Base-by-base conservation (phyloP, 495 filamentous ascomycete genomes). In the Staphylotrichum longicolle region DNA sequence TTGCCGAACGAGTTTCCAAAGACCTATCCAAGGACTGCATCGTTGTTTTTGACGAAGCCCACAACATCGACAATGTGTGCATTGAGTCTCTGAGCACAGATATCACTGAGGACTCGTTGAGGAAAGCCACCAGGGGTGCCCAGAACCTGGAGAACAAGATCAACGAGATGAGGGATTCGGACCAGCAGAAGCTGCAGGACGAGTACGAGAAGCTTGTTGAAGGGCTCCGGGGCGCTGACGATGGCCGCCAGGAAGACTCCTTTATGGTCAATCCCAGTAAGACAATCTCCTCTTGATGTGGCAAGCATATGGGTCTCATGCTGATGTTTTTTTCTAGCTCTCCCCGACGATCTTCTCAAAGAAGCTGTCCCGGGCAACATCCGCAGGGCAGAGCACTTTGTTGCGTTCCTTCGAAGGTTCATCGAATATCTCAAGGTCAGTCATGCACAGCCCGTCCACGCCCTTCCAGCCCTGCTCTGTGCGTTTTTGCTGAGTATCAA, bases 41-140 rank as follows among this genome's bases (percentile, higher is more conserved):
- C 34, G 90, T 99, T 14, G 95, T 99, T 12, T 99, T 99, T 66
- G 94, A 99, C 70, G 94, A 99, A 68, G 94, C 94, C 20, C 94
- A 99, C 74, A 99, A 99, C 63, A 99, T 99, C 67, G 94, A 99
- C 80, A 99, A 99, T 72, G 94, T 99, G 54, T 98, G 95, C 72
- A 99, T 99, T 63, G 94, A 99, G 67, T 96, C 94, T 11, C 80
- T 97, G 27, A 97, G 93, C 68, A 96, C 96, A 34, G 94, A 99
- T 72, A 80, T 99, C 37, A 97, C 91, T 0, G 91, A 99, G 71
- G 94, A 97, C 64, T 96, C 92, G 0, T 71, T 99, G 46, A 83
- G 91, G 34, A 93, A 87, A 75, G 94, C 94, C 14, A 91, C 91
- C 1, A 80, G 90, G 62, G 95, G 95, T 14, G 94, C 93, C 9